Conservation (phyloP, 805 yeast species). For the Yarrowia hollandica region DNA sequence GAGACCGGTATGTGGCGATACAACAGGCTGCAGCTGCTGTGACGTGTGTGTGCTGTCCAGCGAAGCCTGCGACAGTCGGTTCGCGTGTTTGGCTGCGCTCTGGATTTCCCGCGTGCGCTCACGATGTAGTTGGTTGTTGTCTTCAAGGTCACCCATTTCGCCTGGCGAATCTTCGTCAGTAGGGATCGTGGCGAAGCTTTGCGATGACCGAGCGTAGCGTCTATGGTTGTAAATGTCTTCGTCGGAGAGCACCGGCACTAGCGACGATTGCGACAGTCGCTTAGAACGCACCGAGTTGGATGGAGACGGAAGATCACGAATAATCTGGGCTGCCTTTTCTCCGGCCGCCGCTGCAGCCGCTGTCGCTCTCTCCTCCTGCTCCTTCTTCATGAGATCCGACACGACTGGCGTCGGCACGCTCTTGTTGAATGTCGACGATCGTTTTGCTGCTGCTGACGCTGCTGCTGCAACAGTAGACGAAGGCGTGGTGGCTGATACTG, state of each 20-base stretch:
- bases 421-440: conserved; percentile 23
- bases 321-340: conserved; percentile 1
- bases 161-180: conserved; percentile 26
- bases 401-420: conserved; percentile 26
- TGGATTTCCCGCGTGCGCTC: conserved; percentile 10
- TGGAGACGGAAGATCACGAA: conserved; percentile 18
- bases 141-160: conserved; percentile 22
- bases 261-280: conserved; percentile 15
- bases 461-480: conserved; percentile 13
- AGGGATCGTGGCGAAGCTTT: conserved; percentile 22
- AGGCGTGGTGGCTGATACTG: neutral
- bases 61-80: conserved; percentile 21
- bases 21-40: conserved; percentile 11
- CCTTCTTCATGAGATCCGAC: conserved; percentile 7
- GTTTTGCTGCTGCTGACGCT: conserved; percentile 22
- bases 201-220: conserved; percentile 5
- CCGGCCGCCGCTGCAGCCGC: neutral
- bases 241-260: conserved; percentile 20
- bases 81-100: conserved; percentile 26
- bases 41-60: conserved; percentile 4
- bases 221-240: conserved; percentile 15
- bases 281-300: conserved; percentile 16
- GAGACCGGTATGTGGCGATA: conserved; percentile 20
- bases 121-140: neutral
- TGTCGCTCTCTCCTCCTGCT: neutral